Evolutionary conservation across 257 asterid genomes (phyloP).

Genomic region (Verbascum thapsus): DNA sequence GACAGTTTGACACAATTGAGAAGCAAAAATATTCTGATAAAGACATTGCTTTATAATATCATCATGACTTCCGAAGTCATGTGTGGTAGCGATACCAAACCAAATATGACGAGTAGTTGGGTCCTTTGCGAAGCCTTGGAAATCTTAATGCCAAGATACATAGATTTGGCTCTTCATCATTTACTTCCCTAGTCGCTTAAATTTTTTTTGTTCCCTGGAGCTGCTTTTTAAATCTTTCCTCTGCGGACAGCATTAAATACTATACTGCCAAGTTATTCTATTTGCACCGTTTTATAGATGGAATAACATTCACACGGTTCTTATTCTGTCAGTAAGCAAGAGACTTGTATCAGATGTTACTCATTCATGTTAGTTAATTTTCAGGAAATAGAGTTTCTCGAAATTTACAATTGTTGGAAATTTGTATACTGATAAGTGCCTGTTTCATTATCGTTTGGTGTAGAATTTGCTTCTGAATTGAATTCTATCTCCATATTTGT

Average conservation of each 20-base stretch:
- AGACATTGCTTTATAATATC: too few relatives aligned
- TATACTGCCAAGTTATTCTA: neutral
- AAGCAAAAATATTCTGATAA: too few relatives aligned
- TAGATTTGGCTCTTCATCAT: too few relatives aligned
- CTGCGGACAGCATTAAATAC: neutral
- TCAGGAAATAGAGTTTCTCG: slow-evolving; percentile 14
- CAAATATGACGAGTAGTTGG: too few relatives aligned
- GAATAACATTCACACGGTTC: slow-evolving; percentile 2
- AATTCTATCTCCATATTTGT: neutral
- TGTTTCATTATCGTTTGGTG: neutral
- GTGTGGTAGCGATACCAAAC: too few relatives aligned
- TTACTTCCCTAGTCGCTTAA: too few relatives aligned
- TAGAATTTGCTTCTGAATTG: neutral
- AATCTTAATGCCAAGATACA: too few relatives aligned
- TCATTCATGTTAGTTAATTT: slow-evolving; percentile 10
- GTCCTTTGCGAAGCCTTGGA: too few relatives aligned
- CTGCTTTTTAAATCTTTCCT: neutral
- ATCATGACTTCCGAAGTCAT: too few relatives aligned
- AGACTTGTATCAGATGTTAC: neutral
- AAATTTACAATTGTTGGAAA: slow-evolving; percentile 3
- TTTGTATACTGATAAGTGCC: neutral
- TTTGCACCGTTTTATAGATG: neutral
- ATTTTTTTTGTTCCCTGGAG: neutral
- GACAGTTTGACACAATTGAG: too few relatives aligned
- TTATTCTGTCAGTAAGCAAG: neutral